Evolutionary conservation across 2,329 filamentous ascomycete species (phyloP).

Genomic region (Fusarium dimerum): DNA sequence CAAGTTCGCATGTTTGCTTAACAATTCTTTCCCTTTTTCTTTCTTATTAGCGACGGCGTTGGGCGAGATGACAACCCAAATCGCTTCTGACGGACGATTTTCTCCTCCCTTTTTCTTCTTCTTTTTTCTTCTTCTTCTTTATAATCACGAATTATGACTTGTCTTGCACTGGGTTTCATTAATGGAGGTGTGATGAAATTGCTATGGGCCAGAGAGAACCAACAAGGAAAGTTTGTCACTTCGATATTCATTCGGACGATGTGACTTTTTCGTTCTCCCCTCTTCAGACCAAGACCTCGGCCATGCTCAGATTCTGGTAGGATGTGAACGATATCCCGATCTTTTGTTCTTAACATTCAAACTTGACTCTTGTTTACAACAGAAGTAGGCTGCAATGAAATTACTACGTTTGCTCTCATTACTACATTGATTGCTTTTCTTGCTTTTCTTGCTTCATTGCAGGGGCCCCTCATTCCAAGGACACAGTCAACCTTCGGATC

Average conservation of each 20-base stretch:
- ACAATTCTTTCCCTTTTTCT: conserved; percentile 3
- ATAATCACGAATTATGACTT: conserved; percentile 9
- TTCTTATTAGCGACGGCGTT: conserved; percentile 16
- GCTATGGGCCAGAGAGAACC: too few species aligned
- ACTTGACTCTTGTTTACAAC: background rate
- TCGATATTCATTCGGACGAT: too few species aligned
- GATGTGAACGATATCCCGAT: background rate
- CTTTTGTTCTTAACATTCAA: background rate
- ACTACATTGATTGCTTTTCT: background rate
- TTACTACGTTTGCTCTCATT: background rate
- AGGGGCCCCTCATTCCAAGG: background rate
- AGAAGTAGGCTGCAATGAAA: background rate
- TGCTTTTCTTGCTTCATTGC: background rate
- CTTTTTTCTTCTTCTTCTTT: background rate
- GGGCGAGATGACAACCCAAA: conserved; percentile 8
- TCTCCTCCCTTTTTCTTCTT: background rate
- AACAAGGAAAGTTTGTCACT: too few species aligned
- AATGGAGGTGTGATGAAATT: too few species aligned
- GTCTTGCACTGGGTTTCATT: background rate
- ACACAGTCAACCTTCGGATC: too few species aligned
- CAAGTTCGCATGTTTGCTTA: conserved; percentile 11
- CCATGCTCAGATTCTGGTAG: too few species aligned
- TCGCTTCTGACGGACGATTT: conserved; percentile 14
- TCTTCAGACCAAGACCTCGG: too few species aligned
- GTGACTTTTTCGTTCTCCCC: too few species aligned